A percentile compares a stretch with the other conserved stretches of the same genome.
Conservation (phyloP, 768 basidiomycete genomes). For the Lyophyllum atratum region DNA sequence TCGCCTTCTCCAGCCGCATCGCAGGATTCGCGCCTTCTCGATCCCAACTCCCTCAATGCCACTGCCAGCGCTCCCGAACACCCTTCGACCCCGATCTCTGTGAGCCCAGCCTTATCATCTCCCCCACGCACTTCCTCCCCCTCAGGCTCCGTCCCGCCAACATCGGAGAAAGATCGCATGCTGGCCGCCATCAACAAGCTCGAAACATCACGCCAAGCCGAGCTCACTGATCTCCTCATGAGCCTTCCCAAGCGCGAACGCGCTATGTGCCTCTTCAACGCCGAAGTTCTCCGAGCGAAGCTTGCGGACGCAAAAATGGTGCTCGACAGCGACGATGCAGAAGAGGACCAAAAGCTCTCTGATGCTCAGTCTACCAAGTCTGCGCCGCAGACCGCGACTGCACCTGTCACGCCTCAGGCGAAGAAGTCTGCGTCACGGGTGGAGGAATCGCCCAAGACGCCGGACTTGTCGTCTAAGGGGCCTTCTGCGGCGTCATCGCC, state of each 20-base stretch:
- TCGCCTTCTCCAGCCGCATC: constrained; percentile 58
- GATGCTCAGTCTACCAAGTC: constrained; percentile 20
- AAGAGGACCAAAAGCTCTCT: constrained; percentile 32
- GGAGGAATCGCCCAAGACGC: constrained; percentile 67
- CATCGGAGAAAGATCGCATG: constrained; percentile 78
- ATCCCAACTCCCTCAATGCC: constrained; percentile 62
- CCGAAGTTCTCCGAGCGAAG: constrained; percentile 75
- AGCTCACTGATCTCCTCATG: constrained; percentile 81
- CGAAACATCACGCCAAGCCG: constrained; percentile 57
- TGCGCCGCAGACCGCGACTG: constrained; percentile 12
- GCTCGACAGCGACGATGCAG: constrained; percentile 70
- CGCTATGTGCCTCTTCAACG: constrained; percentile 89
- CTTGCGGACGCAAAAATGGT: constrained; percentile 82
- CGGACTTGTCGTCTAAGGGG: constrained; percentile 74
- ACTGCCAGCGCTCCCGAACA: constrained; percentile 91
- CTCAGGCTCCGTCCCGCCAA: constrained; percentile 56
- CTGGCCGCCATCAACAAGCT: constrained; percentile 63
- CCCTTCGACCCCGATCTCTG: constrained; percentile 82
- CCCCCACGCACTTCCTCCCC: constrained; percentile 87
- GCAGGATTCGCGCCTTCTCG: constrained; percentile 72
- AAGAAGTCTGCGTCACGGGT: constrained; percentile 48
- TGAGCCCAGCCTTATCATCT: constrained; percentile 73
- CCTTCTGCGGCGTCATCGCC: constrained; percentile 75
- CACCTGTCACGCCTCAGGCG: constrained; percentile 56
- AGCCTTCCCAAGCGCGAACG: constrained; percentile 86